phyloP scores from a whole-genome alignment of 768 basidiomycete genomes.

The Auricularia sp. region DNA sequence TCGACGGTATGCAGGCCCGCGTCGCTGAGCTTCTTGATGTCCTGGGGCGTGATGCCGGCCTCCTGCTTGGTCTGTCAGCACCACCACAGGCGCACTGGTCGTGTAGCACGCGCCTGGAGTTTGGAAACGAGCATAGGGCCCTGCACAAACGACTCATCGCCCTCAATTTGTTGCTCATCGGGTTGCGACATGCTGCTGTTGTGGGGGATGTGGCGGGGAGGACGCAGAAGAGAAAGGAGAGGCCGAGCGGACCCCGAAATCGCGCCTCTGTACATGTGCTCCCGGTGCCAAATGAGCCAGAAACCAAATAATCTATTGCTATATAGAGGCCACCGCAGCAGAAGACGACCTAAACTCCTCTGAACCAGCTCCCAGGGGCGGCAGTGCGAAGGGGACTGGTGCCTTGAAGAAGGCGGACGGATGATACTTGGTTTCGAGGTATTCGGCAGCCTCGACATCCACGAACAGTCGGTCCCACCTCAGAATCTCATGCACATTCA shows the following conservation, averaged over 20 bases:
- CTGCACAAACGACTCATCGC: conserved; percentile 45
- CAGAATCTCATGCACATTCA: conserved; percentile 74
- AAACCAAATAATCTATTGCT: too few relatives aligned
- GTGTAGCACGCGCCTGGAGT: conserved; percentile 24
- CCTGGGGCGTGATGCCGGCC: conserved; percentile 78
- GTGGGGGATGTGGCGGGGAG: conserved; percentile 1
- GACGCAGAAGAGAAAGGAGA: conserved; percentile 1
- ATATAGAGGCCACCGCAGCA: too few relatives aligned
- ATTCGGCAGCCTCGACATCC: conserved; percentile 75
- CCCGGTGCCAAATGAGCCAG: background rate
- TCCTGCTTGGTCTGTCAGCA: conserved; percentile 43
- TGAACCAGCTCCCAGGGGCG: background rate
- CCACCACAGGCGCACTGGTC: background rate
- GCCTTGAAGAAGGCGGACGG: background rate
- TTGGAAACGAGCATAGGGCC: conserved; percentile 83
- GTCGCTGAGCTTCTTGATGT: conserved; percentile 90
- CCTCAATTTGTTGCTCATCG: conserved; percentile 38
- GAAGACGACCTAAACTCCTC: background rate
- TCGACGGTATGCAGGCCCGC: conserved; percentile 92
- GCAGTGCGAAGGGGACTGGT: background rate
- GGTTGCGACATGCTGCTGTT: conserved; percentile 44
- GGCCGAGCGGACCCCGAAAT: background rate
- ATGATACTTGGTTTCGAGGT: conserved; percentile 37
- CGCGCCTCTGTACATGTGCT: conserved; percentile 7
- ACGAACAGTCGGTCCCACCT: conserved; percentile 76